Conservation (phyloP, 139 green algal species). For the Chlamydomonas eustigma region DNA sequence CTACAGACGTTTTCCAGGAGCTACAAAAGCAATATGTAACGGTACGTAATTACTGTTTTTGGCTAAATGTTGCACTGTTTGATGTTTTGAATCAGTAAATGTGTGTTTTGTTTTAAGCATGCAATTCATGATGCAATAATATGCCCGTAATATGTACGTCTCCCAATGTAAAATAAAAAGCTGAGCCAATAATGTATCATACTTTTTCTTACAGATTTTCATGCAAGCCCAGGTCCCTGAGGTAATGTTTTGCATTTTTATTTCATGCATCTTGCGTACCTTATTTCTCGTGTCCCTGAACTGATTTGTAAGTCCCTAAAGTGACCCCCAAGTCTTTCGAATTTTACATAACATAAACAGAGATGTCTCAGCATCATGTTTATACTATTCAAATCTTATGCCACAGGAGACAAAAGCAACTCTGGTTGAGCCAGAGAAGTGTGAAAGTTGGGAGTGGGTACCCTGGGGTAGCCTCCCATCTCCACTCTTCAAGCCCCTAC, state of each 20-base stretch:
- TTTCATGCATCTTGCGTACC: neutral
- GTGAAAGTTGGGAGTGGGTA: neutral
- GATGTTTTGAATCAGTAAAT: neutral
- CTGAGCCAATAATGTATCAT: neutral
- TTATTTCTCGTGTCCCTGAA: too few species aligned
- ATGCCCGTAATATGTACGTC: neutral
- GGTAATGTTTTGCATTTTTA: neutral
- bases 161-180: neutral
- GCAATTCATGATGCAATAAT: neutral
- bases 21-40: conserved; percentile 4
- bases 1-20: neutral
- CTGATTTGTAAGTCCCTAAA: neutral
- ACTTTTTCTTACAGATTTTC: neutral
- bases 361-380: neutral
- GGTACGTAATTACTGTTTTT: neutral
- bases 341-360: neutral
- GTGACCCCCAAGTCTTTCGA: neutral
- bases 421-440: conserved; percentile 2
- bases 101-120: neutral
- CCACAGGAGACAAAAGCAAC: neutral
- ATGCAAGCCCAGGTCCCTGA: neutral
- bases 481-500: neutral
- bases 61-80: conserved; percentile 3
- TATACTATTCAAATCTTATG: too few species aligned
- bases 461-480: neutral